Conservation (phyloP, 768 basidiomycete species). For the Phlegmacium glaucopus region DNA sequence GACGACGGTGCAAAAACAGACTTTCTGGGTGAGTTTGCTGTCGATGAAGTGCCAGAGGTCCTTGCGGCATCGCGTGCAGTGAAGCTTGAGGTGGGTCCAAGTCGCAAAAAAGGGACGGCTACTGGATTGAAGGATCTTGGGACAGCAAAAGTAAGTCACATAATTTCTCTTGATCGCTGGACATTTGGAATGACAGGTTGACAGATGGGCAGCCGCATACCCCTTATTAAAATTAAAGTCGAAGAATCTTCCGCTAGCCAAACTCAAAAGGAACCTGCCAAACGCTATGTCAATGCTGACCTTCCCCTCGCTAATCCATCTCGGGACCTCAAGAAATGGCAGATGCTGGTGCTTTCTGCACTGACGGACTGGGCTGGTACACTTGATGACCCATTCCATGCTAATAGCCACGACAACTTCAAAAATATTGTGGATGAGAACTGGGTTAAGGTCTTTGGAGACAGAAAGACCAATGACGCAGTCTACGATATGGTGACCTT, state of each 20-base stretch:
- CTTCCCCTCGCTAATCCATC: neutral
- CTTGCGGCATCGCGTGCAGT: too few relatives aligned
- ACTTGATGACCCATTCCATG: neutral
- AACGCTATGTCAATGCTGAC: neutral
- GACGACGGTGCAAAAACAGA: too few relatives aligned
- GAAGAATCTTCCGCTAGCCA: neutral
- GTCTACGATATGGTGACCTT: neutral
- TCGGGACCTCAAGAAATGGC: neutral
- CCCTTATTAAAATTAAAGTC: neutral
- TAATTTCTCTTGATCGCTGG: too few relatives aligned
- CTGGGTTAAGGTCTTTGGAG: neutral
- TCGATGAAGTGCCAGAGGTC: too few relatives aligned
- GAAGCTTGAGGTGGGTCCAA: too few relatives aligned
- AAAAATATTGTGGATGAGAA: neutral
- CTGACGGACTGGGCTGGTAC: neutral
- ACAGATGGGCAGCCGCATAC: too few relatives aligned
- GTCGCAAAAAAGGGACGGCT: too few relatives aligned
- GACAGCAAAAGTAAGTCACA: too few relatives aligned
- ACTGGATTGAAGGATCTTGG: too few relatives aligned
- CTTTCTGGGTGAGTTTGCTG: too few relatives aligned
- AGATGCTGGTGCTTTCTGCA: neutral
- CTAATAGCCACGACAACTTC: neutral
- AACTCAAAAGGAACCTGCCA: neutral
- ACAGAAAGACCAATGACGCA: neutral
- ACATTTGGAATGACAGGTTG: too few relatives aligned